Conservation (phyloP, 2,329 filamentous ascomycete species). For the Clonostachys byssicola region DNA sequence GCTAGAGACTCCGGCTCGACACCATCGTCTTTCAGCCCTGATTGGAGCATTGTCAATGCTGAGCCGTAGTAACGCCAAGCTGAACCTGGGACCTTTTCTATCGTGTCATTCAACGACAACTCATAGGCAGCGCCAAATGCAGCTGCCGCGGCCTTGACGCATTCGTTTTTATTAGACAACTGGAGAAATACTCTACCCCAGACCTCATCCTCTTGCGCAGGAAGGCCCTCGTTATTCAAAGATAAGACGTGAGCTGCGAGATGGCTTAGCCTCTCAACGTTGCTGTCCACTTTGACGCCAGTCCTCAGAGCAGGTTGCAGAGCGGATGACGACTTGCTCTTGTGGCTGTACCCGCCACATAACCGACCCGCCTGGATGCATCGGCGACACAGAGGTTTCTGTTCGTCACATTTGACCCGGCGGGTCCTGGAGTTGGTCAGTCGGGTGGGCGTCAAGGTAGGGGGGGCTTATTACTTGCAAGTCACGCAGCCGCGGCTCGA, state of each 20-base stretch:
- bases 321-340: background rate
- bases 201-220: background rate
- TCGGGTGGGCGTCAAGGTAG: background rate
- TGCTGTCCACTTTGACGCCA: background rate
- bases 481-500: constrained; percentile 1
- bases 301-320: constrained; percentile 1
- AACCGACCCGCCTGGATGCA: constrained; percentile 1
- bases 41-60: background rate
- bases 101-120: background rate
- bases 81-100: too few species aligned
- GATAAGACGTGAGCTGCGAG: constrained; percentile 2
- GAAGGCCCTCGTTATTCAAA: background rate
- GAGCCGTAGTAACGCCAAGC: background rate
- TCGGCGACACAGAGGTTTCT: constrained; percentile 1
- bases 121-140: constrained; percentile 3
- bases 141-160: constrained; percentile 2
- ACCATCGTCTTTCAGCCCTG: background rate
- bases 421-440: constrained; percentile 1
- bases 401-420: constrained; percentile 3
- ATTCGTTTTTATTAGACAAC: background rate
- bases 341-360: constrained; percentile 1
- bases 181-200: constrained; percentile 3
- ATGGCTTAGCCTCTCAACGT: constrained; percentile 1
- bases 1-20: background rate
- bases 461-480: constrained; percentile 1